These are phyloP conservation scores for Aspergillus ochraceoroseus DNA, from an alignment of 2,329 filamentous ascomycete species.

Conservation along the genomic window DNA sequence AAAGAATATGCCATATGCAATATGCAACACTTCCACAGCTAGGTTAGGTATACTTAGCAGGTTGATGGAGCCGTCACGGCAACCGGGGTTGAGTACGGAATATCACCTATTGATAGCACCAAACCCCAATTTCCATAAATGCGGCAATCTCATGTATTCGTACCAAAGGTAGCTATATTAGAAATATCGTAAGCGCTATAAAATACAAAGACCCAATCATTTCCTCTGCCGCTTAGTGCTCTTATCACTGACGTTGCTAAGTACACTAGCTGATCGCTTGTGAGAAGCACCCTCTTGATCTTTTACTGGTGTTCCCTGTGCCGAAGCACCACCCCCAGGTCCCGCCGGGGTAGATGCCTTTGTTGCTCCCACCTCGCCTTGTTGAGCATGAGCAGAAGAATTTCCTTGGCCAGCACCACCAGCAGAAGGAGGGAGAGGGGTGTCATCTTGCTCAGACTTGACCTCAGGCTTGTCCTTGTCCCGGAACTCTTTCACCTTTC, in stretches of 20 bases:
- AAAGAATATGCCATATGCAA: too few relatives aligned
- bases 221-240: conserved; percentile 50
- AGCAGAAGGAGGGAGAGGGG: conserved; percentile 13
- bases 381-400: conserved; percentile 6
- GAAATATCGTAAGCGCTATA: conserved; percentile 15
- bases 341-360: conserved; percentile 5
- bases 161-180: conserved; percentile 31
- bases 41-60: too few relatives aligned
- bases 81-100: too few relatives aligned
- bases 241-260: conserved; percentile 65
- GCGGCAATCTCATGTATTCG: conserved; percentile 31
- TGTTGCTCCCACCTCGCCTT: conserved; percentile 3
- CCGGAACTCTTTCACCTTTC: conserved; percentile 30
- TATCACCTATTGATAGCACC: too few relatives aligned
- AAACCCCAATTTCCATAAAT: too few relatives aligned
- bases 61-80: too few relatives aligned
- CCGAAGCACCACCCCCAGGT: conserved; percentile 7
- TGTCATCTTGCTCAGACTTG: conserved; percentile 36
- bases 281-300: conserved; percentile 39
- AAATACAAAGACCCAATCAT: conserved; percentile 18
- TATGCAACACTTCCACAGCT: too few relatives aligned
- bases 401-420: too few relatives aligned
- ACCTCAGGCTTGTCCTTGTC: conserved; percentile 31
- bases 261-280: conserved; percentile 77
- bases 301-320: conserved; percentile 8